A percentile compares a stretch with the other conserved stretches of the same genome.
Evolutionary conservation across 257 asterid genomes (phyloP).

Genomic region (Gentiana dahurica): DNA sequence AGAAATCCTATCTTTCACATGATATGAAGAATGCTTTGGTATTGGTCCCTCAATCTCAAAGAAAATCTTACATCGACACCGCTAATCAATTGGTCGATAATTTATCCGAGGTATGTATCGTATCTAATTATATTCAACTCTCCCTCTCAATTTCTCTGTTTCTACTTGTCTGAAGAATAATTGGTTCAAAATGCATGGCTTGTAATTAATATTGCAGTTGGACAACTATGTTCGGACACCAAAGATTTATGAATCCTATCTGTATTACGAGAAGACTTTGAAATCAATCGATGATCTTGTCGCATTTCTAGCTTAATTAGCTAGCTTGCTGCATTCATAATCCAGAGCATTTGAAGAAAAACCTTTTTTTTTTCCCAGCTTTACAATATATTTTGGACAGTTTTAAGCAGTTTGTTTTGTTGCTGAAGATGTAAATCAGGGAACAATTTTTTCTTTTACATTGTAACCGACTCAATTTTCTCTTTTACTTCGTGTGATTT

Average conservation of each 20-base stretch:
- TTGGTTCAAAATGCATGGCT: not conserved
- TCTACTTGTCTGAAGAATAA: not conserved
- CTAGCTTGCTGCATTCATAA: not conserved
- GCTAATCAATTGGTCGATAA: constrained; percentile 62
- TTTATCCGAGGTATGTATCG: constrained; percentile 54
- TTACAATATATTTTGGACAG: too few relatives aligned
- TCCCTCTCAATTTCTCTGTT: too few relatives aligned
- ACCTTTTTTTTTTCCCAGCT: too few relatives aligned
- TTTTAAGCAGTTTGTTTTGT: not conserved
- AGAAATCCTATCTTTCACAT: constrained; percentile 46
- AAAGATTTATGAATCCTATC: constrained; percentile 65
- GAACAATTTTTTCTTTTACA: not conserved
- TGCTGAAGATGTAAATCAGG: not conserved
- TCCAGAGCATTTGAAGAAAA: too few relatives aligned
- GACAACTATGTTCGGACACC: constrained; percentile 68
- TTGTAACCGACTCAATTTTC: too few relatives aligned
- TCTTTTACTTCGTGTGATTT: too few relatives aligned
- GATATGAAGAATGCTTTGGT: constrained; percentile 30
- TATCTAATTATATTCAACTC: too few relatives aligned
- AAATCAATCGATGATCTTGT: constrained; percentile 70
- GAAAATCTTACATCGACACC: constrained; percentile 27
- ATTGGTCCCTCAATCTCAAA: constrained; percentile 33
- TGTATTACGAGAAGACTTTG: constrained; percentile 76
- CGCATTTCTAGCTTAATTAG: constrained; percentile 22
- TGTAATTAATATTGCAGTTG: constrained; percentile 33